These are phyloP conservation scores for Prunus fruticosa DNA, from an alignment of 306 rosid species.

Conservation along the genomic window DNA sequence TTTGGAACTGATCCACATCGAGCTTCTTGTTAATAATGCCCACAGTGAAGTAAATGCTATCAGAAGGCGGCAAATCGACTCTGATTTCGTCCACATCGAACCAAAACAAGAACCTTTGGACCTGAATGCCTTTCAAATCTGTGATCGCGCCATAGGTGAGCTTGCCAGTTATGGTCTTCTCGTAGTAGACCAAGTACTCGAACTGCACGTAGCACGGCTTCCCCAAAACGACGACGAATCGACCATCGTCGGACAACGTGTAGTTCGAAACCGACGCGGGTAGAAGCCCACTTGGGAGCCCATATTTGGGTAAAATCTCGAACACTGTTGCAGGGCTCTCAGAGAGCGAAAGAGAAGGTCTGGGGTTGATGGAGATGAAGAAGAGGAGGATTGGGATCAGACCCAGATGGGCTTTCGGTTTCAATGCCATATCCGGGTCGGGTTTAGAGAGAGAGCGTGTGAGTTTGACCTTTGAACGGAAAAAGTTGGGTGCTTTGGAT, in stretches of 20 bases:
- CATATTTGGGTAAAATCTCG: conserved; percentile 66
- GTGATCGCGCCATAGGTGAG: conserved; percentile 75
- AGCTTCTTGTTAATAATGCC: too few relatives aligned
- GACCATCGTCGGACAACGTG: conserved; percentile 55
- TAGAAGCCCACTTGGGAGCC: conserved; percentile 78
- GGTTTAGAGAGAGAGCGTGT: not conserved
- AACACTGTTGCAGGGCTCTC: conserved; percentile 37
- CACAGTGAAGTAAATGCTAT: too few relatives aligned
- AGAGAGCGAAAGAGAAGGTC: conserved; percentile 11
- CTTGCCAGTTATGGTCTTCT: conserved; percentile 57
- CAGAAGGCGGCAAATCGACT: too few relatives aligned
- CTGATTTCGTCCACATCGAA: conserved; percentile 24
- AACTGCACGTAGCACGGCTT: conserved; percentile 69
- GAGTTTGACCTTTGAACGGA: not conserved
- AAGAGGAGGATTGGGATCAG: conserved; percentile 19
- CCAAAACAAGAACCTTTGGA: conserved; percentile 69
- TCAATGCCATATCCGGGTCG: conserved; percentile 34
- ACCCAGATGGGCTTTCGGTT: conserved; percentile 22
- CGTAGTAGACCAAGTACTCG: conserved; percentile 76
- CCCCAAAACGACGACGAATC: conserved; percentile 54
- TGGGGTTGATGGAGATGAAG: conserved; percentile 15
- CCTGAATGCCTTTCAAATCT: conserved; percentile 70
- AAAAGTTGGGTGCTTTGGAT: not conserved
- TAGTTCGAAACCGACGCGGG: conserved; percentile 63
- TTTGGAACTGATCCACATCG: too few relatives aligned